Conservation (phyloP, 2,329 filamentous ascomycete genomes). For the Basipetospora chlamydospora region DNA sequence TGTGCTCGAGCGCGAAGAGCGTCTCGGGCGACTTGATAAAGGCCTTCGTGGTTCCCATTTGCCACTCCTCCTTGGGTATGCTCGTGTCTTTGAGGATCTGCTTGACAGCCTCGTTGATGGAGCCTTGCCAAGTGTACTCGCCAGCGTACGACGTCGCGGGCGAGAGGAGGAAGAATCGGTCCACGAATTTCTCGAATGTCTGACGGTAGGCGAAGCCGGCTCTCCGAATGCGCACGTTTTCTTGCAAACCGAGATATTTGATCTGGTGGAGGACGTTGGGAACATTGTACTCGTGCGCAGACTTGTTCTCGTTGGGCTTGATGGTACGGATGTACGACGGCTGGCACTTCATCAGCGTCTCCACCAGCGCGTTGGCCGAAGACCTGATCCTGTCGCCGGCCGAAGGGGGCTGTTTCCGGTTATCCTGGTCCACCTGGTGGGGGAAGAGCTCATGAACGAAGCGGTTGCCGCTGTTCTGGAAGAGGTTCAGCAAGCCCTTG, state of each 20-base stretch:
- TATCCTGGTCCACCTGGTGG: constrained; percentile 85
- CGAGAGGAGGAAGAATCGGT: constrained; percentile 89
- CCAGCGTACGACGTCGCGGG: constrained; percentile 92
- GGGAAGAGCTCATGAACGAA: constrained; percentile 89
- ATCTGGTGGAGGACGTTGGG: constrained; percentile 94
- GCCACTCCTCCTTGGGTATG: constrained; percentile 89
- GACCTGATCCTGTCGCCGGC: constrained; percentile 92
- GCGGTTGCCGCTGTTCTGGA: constrained; percentile 66
- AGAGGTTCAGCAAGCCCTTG: constrained; percentile 82
- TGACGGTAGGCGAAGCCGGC: constrained; percentile 96
- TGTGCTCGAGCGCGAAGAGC: constrained; percentile 88
- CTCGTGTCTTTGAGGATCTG: constrained; percentile 95
- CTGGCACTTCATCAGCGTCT: constrained; percentile 92
- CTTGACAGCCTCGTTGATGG: constrained; percentile 71
- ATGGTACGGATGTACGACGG: constrained; percentile 98
- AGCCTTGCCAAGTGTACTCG: constrained; percentile 91
- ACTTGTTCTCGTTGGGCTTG: constrained; percentile 99
- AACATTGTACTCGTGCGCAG: constrained; percentile 78
- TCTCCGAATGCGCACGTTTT: constrained; percentile 93
- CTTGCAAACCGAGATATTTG: constrained; percentile 97
- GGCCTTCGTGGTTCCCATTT: constrained; percentile 91
- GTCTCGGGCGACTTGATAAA: constrained; percentile 99
- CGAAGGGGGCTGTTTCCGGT: constrained; percentile 83
- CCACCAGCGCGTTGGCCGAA: constrained; percentile 87
- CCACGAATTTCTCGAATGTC: constrained; percentile 95